Percentiles rank a stretch among this genome's conserved stretches.
Evolutionary conservation across 2,329 filamentous ascomycete species (phyloP).

Genomic region (Lachnum nothofagi): DNA sequence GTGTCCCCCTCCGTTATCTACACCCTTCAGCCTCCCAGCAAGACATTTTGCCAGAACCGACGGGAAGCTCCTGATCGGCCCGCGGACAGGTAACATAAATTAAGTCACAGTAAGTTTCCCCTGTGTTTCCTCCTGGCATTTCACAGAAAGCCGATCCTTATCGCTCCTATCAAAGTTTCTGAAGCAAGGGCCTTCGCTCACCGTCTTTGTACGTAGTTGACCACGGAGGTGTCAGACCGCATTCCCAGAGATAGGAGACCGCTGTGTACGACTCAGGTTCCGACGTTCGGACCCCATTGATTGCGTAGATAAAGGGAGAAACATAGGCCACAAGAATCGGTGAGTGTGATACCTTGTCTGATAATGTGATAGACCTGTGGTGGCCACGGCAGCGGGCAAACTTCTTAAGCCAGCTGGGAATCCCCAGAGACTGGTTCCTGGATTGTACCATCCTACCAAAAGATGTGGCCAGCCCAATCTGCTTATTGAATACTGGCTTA

Average conservation of each 20-base stretch:
- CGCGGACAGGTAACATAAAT: not conserved
- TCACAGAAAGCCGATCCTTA: slow-evolving; percentile 16
- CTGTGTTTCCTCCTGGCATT: slow-evolving; percentile 8
- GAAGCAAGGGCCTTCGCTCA: slow-evolving; percentile 14
- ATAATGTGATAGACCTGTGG: not conserved
- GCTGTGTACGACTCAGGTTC: not conserved
- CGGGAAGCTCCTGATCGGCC: not conserved
- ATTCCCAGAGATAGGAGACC: slow-evolving; percentile 6
- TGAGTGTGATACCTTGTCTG: not conserved
- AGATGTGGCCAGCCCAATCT: no score
- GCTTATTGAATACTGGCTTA: no score
- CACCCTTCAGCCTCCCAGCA: not conserved
- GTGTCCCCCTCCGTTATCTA: not conserved
- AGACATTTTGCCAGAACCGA: not conserved
- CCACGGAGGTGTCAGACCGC: slow-evolving; percentile 9
- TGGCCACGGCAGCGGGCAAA: not conserved
- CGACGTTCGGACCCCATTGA: not conserved
- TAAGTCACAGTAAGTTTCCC: not conserved
- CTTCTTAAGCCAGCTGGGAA: not conserved
- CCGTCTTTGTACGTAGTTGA: slow-evolving; percentile 2
- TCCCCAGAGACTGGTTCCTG: not conserved
- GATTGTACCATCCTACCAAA: not conserved
- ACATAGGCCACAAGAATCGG: not conserved
- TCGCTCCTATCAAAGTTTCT: slow-evolving; percentile 23
- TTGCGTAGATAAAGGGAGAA: not conserved